Conservation (phyloP, 306 rosid species). For the Urtica urens region DNA sequence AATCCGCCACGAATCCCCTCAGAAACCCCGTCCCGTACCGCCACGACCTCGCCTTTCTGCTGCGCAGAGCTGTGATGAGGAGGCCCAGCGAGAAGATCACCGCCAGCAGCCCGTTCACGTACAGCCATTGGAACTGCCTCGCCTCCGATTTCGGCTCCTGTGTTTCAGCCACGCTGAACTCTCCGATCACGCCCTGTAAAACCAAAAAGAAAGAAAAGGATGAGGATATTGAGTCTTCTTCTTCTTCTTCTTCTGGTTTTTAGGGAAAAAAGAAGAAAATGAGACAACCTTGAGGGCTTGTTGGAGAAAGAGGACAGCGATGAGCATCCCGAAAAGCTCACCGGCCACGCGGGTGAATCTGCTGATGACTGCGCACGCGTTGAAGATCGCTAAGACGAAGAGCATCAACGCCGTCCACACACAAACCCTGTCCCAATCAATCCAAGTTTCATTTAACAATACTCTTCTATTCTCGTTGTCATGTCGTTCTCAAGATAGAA, state of each 20-base stretch:
- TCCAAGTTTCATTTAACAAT: too few relatives aligned
- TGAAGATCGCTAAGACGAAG: constrained; percentile 65
- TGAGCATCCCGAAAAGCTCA: constrained; percentile 83
- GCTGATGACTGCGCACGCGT: constrained; percentile 51
- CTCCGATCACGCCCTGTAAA: constrained; percentile 57
- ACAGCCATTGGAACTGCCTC: constrained; percentile 50
- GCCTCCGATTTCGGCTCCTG: constrained; percentile 31
- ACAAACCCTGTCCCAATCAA: constrained; percentile 59
- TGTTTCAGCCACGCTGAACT: constrained; percentile 51
- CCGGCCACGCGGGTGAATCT: constrained; percentile 86
- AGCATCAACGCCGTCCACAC: constrained; percentile 68
- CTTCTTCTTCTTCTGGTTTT: too few relatives aligned
- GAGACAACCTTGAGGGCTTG: constrained; percentile 65
- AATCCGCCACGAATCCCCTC: constrained; percentile 59
- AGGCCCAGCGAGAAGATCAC: constrained; percentile 57
- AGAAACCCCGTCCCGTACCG: constrained; percentile 60
- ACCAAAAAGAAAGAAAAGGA: neutral
- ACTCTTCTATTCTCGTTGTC: too few relatives aligned
- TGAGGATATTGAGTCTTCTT: too few relatives aligned
- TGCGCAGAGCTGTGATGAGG: constrained; percentile 47
- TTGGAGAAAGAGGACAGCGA: constrained; percentile 73
- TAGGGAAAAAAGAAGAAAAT: neutral
- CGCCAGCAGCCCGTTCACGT: constrained; percentile 63
- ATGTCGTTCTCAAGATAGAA: too few relatives aligned
- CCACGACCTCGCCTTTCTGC: constrained; percentile 80